phyloP scores from a whole-genome alignment of 2,329 filamentous ascomycete genomes.

The Cercospora sp. region DNA sequence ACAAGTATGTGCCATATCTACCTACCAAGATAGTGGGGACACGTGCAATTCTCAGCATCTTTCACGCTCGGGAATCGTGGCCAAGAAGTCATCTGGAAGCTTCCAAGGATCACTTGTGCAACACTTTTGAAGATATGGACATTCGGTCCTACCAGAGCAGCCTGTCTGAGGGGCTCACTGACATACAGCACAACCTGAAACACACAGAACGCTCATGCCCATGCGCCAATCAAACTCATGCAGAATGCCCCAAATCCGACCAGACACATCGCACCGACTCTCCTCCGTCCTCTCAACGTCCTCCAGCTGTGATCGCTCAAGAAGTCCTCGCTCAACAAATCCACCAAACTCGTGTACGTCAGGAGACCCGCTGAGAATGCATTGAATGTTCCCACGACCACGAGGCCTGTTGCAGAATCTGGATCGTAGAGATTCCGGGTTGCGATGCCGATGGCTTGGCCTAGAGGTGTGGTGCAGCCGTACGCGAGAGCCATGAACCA shows the following conservation, averaged over 20 bases:
- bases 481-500: slow-evolving; percentile 65
- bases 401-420: slow-evolving; percentile 44
- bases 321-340: slow-evolving; percentile 50
- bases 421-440: slow-evolving; percentile 48
- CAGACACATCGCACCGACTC: slow-evolving; percentile 59
- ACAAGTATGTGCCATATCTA: not conserved
- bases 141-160: not conserved
- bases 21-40: not conserved
- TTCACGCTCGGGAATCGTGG: not conserved
- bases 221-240: slow-evolving; percentile 66
- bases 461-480: slow-evolving; percentile 52
- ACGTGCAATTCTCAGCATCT: not conserved
- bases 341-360: slow-evolving; percentile 49
- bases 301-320: slow-evolving; percentile 63
- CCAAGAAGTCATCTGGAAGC: not conserved
- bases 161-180: not conserved
- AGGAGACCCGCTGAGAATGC: slow-evolving; percentile 49
- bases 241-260: slow-evolving; percentile 59
- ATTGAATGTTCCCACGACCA: slow-evolving; percentile 50
- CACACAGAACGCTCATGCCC: slow-evolving; percentile 46
- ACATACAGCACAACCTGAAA: not conserved
- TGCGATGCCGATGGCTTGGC: slow-evolving; percentile 47
- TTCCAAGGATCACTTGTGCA: not conserved
- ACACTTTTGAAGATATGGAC: not conserved
- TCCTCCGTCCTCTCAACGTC: slow-evolving; percentile 55